A percentile compares a stretch with the other conserved stretches of the same genome.
Conservation (phyloP, 306 rosid species). For the Boehmeria nivea region DNA sequence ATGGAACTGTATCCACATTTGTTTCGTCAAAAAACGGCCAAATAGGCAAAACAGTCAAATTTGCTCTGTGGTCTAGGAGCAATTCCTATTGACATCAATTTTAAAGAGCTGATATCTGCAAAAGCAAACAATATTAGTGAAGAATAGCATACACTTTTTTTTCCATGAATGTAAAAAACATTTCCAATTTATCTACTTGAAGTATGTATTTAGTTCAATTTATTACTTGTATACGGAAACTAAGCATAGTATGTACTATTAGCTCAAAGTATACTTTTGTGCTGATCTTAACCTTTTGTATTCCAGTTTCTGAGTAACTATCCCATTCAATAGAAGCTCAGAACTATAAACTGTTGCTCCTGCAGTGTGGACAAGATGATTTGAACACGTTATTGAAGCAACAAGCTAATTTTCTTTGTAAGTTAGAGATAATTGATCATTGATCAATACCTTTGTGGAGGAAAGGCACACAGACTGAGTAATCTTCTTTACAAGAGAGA, state of each 20-base stretch:
- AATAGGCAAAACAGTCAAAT: background rate
- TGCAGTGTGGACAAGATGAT: conserved; percentile 36
- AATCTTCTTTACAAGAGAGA: conserved; percentile 80
- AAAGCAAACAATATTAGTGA: background rate
- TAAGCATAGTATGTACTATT: too few relatives aligned
- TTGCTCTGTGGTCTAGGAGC: background rate
- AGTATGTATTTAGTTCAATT: too few relatives aligned
- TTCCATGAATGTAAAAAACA: too few relatives aligned
- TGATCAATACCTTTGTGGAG: conserved; percentile 56
- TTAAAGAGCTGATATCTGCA: conserved; percentile 52
- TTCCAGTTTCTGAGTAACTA: conserved; percentile 83
- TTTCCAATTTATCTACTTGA: too few relatives aligned
- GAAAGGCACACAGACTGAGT: conserved; percentile 55
- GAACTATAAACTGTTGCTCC: conserved; percentile 65
- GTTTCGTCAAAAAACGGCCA: background rate
- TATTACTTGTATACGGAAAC: too few relatives aligned
- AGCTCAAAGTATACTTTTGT: too few relatives aligned
- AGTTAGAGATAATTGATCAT: conserved; percentile 11
- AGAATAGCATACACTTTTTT: background rate
- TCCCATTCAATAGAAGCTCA: conserved; percentile 81
- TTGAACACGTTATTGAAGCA: conserved; percentile 30
- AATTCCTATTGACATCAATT: conserved; percentile 28
- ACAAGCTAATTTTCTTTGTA: background rate
- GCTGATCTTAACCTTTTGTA: conserved; percentile 50
- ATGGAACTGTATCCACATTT: background rate